Evolutionary conservation across 805 yeast species (phyloP), one percentile per base, ranked within the genome.

Genomic region (Danielia oregonensis): DNA sequence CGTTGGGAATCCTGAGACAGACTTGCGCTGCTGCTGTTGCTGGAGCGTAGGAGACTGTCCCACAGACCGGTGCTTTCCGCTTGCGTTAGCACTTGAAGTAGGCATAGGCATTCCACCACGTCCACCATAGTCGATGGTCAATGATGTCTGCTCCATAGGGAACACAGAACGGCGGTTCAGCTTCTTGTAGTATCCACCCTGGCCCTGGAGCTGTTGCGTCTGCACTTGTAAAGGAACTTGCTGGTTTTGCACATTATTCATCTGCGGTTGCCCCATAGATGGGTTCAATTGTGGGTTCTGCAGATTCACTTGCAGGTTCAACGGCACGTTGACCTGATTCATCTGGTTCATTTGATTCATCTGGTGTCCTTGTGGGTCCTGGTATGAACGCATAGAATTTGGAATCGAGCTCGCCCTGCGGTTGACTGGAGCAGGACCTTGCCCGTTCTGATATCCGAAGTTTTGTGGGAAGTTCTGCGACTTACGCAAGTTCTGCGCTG

Each of bases 91-190:
- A 18, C 33, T 19, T n/a, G 43, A 39, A 8, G 36, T 25, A 6
- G 65, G 59, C 59, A 59, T 60, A 2, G 71, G 72, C 72, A 67
- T 67, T 6, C 72, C 72, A 14, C 70, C 72, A 44, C 72, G 54
- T n/a, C 70, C 71, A 10, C 72, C 71, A 54, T 63, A 55, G 47
- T 66, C 72, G 13, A 65, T 35, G n/a, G 22, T 19, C 22, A 19
- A 19, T 7, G 38, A 48, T 50, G n/a, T 59, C 61, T 14, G 51
- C 51, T 52, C 53, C 27, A 48, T 54, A 5, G 65, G 60, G 42
- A 55, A 57, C 6, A 51, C 61, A 0, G 70, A 63, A 19, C 70
- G 54, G 29, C 72, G 60, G 39, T 59, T 62, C 19, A 35, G 48
- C 33, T 54, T 55, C 44, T 61, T 63, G 17, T 61, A 55, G 25